Percentiles rank a stretch among this genome's conserved stretches.
phyloP scores from a whole-genome alignment of 306 rosid genomes.

The Cucurbita argyrosperma region DNA sequence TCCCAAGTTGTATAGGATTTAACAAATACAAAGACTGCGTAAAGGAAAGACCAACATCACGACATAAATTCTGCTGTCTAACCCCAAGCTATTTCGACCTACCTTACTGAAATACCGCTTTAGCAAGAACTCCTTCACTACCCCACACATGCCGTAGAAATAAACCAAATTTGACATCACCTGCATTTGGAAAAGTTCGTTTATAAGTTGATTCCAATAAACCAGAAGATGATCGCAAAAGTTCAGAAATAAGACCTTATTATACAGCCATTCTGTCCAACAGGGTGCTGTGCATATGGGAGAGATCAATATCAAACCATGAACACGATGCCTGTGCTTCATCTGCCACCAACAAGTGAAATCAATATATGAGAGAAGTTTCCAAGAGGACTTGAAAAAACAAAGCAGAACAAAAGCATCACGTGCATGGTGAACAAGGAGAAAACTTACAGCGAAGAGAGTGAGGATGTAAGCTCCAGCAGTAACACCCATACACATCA shows the following conservation, averaged over 20 bases:
- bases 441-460: constrained; percentile 71
- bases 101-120: constrained; percentile 96
- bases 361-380: not conserved
- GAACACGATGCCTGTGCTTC: constrained; percentile 66
- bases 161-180: constrained; percentile 72
- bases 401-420: not conserved
- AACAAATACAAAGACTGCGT: not conserved
- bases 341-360: constrained; percentile 40
- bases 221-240: not conserved
- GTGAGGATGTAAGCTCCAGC: constrained; percentile 93
- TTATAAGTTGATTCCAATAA: constrained; percentile 3
- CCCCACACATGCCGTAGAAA: constrained; percentile 87
- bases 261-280: constrained; percentile 93
- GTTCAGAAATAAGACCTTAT: constrained; percentile 50
- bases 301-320: constrained; percentile 88
- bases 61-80: not conserved
- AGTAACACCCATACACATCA: constrained; percentile 94
- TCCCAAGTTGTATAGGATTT: not conserved
- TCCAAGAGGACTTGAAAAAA: not conserved
- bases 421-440: not conserved
- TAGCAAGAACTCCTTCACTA: constrained; percentile 73
- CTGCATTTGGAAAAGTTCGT: constrained; percentile 27
- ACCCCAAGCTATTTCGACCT: constrained; percentile 1
- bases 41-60: not conserved
- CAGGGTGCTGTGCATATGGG: constrained; percentile 80